Conservation (phyloP, 306 rosid genomes). For the Spatholobus suberectus region DNA sequence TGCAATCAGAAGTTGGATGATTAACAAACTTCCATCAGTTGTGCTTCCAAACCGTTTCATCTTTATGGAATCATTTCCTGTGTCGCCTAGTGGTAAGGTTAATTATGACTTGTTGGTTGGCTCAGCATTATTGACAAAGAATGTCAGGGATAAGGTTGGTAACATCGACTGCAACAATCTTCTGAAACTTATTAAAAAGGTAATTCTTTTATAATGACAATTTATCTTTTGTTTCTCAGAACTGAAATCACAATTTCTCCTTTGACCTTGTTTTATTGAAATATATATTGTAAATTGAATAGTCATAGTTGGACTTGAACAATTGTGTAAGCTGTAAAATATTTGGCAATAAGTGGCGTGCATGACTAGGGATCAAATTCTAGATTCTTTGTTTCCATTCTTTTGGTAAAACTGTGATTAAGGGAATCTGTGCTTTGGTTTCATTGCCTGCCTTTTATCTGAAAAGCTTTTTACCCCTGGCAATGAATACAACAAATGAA, state of each 20-base stretch:
- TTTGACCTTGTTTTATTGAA: slow-evolving; percentile 13
- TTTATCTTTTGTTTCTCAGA: slow-evolving; percentile 13
- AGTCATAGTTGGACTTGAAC: slow-evolving; percentile 25
- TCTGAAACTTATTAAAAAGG: slow-evolving; percentile 73
- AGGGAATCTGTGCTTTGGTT: background rate
- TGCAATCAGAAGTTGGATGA: slow-evolving; percentile 75
- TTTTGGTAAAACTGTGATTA: background rate
- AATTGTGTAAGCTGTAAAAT: background rate
- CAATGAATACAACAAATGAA: background rate
- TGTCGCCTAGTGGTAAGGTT: slow-evolving; percentile 79
- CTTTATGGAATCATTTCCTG: slow-evolving; percentile 69
- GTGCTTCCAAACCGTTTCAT: slow-evolving; percentile 67
- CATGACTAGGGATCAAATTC: background rate
- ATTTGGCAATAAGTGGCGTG: slow-evolving; percentile 15
- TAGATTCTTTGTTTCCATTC: background rate
- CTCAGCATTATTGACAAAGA: slow-evolving; percentile 47
- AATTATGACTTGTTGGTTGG: slow-evolving; percentile 65
- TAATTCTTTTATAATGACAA: slow-evolving; percentile 32
- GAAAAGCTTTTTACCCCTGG: background rate
- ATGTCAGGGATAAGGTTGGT: slow-evolving; percentile 48
- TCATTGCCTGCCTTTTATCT: background rate
- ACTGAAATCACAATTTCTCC: slow-evolving; percentile 28
- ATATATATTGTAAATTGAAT: slow-evolving; percentile 10
- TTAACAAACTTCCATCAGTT: slow-evolving; percentile 62
- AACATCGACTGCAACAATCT: slow-evolving; percentile 50